Base-by-base conservation (phyloP, 1,139 yeast species). In the Torulaspora globosa region DNA sequence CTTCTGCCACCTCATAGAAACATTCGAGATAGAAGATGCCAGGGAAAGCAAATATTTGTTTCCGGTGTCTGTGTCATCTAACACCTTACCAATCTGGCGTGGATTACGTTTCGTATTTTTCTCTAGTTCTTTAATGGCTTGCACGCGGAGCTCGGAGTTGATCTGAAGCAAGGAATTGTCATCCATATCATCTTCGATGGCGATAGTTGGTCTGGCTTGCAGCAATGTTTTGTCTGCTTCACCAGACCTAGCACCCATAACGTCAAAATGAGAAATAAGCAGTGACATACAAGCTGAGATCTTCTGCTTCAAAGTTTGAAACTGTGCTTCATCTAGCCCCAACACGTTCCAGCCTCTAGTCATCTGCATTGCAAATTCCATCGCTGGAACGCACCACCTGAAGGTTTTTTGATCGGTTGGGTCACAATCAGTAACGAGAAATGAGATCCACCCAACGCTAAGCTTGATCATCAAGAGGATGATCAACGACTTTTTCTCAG, bases 1-100 rank as follows among this genome's bases (percentile, higher is more conserved):
- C 69, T 92, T 95, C 65, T 92, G 97, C 98, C 98, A 92, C 65
- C 96, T 81, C 52, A 92, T 89, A 1, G 97, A 84, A 26, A 90
- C 85, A 60, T 90, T 84, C 0, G 96, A 85, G 58, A 90, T 84
- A 0, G 95, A 85, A 0, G 96, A 86, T 0, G 97, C 95, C 50
- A 94, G 74, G 46, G 88, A 80, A 1, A 95, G 80, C 32, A 92
- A 79, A 60, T 84, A 86, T 63, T 90, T 95, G 58, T 89, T 86
- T 59, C 89, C 96, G 54, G 84, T 81, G 61, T 86, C 92, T 1
- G 84, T 77, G 39, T 84, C 92, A 66, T 92, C 97, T 49, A 92
- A 71, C 1, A 92, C 96, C 60, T 90, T 79, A 42, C 98, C 98
- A 40, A 87, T 84, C 23, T 81, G 73, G 32, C 55, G 65, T 7